Evolutionary conservation across 768 basidiomycete species (phyloP).

Genomic region (Trametes meyenii): DNA sequence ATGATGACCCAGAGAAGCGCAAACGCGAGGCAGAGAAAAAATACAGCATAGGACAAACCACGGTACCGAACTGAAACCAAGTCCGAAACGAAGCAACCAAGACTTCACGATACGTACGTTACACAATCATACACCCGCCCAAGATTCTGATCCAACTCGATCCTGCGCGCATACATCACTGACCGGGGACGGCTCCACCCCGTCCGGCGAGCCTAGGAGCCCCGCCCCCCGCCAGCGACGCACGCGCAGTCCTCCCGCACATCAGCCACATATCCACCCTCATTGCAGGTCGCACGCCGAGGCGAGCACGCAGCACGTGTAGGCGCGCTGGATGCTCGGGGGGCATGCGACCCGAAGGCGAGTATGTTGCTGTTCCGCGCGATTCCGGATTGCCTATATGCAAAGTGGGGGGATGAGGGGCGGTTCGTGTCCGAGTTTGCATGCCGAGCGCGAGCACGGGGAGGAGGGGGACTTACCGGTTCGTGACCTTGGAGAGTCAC

Average conservation of each 20-base stretch:
- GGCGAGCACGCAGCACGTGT: not conserved
- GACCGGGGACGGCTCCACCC: not conserved
- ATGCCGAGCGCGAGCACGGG: not conserved
- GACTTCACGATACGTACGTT: too few species aligned
- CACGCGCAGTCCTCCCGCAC: constrained; percentile 7
- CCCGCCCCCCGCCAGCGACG: not conserved
- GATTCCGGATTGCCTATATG: constrained; percentile 13
- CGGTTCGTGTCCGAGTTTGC: not conserved
- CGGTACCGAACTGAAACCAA: too few species aligned
- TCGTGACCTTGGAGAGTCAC: not conserved
- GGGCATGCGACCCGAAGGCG: constrained; percentile 13
- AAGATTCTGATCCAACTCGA: too few species aligned
- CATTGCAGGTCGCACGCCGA: constrained; percentile 14
- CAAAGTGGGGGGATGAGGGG: not conserved
- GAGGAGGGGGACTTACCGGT: constrained; percentile 2
- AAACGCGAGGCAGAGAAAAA: too few species aligned
- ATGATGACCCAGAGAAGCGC: too few species aligned
- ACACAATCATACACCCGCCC: too few species aligned
- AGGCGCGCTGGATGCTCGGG: not conserved
- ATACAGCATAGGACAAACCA: too few species aligned
- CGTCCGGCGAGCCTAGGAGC: not conserved
- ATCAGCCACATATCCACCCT: constrained; percentile 15
- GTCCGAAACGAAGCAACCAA: too few species aligned
- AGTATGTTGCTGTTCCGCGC: constrained; percentile 9
- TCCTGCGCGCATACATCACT: too few species aligned